Percentiles rank a stretch among this genome's conserved stretches.
phyloP scores from a whole-genome alignment of 208 protist species.

The Trypanosomatidae sp. region DNA sequence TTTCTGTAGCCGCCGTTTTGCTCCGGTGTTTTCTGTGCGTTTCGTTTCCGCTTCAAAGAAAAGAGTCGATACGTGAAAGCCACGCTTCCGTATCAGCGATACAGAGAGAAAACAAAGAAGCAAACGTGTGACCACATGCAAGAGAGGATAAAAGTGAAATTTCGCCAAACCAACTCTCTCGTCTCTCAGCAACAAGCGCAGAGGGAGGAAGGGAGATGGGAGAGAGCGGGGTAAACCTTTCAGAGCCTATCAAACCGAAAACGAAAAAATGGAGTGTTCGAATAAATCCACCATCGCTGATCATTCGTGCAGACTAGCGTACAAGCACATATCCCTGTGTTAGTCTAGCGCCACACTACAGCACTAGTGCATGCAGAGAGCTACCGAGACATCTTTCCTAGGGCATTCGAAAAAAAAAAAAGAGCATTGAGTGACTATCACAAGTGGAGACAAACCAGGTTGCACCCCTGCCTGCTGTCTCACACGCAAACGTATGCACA shows the following conservation, averaged over 20 bases:
- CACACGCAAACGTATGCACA: background rate
- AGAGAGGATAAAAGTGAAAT: background rate
- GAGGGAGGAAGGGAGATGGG: background rate
- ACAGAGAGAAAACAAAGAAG: conserved; percentile 7
- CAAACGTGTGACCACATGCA: background rate
- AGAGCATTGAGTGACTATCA: background rate
- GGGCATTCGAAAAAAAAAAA: background rate
- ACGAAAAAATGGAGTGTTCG: background rate
- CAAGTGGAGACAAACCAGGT: background rate
- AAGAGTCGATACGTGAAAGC: background rate
- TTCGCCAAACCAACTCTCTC: background rate
- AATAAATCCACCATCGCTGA: background rate
- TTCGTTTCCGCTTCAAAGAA: background rate
- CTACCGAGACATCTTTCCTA: background rate
- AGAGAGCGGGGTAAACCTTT: background rate
- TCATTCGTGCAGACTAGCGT: background rate
- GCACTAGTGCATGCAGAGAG: background rate
- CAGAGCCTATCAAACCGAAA: background rate
- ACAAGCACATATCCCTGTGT: background rate
- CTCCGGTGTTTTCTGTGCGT: background rate
- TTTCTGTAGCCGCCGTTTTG: background rate
- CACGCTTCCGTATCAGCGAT: conserved; percentile 6
- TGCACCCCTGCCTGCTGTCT: background rate
- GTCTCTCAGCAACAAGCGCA: background rate
- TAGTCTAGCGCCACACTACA: background rate